These are phyloP conservation scores for Mytilinidion resinicola DNA, from an alignment of 495 filamentous ascomycete species.

Conservation along the genomic window DNA sequence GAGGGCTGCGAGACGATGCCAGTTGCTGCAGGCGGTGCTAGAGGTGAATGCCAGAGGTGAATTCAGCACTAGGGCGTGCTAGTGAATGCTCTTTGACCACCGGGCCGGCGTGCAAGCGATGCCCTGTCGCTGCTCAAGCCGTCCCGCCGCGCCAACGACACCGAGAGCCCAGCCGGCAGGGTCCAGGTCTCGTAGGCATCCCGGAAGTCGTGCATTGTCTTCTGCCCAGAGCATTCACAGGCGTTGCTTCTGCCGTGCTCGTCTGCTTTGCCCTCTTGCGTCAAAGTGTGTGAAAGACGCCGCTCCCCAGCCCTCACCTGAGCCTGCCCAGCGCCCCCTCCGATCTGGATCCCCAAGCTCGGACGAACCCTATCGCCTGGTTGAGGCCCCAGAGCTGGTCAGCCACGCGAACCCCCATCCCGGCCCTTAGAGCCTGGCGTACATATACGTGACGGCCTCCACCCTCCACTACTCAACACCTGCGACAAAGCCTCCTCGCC, in stretches of 20 bases:
- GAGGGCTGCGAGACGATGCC: too few species aligned
- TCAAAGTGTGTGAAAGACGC: conserved; percentile 24
- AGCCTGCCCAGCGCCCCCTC: conserved; percentile 15
- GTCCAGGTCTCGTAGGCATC: conserved; percentile 14
- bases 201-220: conserved; percentile 26
- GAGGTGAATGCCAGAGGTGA: background rate
- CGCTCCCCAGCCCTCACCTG: conserved; percentile 13
- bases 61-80: too few species aligned
- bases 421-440: conserved; percentile 27
- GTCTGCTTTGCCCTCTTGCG: conserved; percentile 26
- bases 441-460: conserved; percentile 32
- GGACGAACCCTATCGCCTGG: conserved; percentile 31
- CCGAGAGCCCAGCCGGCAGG: conserved; percentile 24
- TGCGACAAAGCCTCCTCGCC: conserved; percentile 25
- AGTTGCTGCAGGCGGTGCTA: background rate
- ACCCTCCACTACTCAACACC: conserved; percentile 24
- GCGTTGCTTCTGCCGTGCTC: conserved; percentile 29
- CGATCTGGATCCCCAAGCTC: conserved; percentile 29
- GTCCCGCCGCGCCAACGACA: conserved; percentile 26
- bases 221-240: conserved; percentile 9
- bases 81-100: conserved; percentile 14
- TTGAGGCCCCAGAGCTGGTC: conserved; percentile 19
- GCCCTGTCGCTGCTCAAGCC: conserved; percentile 25
- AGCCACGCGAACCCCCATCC: conserved; percentile 28
- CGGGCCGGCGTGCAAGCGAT: conserved; percentile 27